phyloP scores from a whole-genome alignment of 1,139 yeast genomes.

The Chernovozyma sophiae-reginae region DNA sequence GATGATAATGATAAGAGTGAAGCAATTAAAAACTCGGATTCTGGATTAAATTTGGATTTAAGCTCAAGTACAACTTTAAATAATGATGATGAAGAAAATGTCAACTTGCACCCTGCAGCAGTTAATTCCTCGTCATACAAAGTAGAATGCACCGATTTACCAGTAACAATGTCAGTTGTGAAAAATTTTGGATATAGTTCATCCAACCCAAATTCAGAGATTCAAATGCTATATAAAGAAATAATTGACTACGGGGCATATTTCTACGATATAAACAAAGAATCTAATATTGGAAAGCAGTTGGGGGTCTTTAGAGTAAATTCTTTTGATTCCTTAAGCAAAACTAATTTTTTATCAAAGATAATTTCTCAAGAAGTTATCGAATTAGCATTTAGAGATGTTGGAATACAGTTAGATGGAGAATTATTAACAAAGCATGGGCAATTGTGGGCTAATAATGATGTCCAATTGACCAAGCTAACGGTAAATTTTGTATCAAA shows the following conservation, averaged over 20 bases:
- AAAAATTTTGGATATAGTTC: conserved; percentile 36
- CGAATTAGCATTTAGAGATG: conserved; percentile 53
- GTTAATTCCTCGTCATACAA: conserved; percentile 11
- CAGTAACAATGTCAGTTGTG: conserved; percentile 30
- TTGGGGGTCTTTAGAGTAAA: conserved; percentile 64
- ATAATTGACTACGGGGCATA: conserved; percentile 62
- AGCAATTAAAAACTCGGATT: conserved; percentile 4
- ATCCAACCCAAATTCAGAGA: conserved; percentile 36
- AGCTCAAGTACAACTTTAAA: not conserved
- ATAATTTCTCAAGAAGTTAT: conserved; percentile 60
- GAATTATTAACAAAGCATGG: conserved; percentile 52
- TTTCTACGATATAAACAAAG: conserved; percentile 48
- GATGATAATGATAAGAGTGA: conserved; percentile 6
- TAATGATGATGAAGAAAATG: conserved; percentile 3
- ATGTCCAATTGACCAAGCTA: conserved; percentile 42
- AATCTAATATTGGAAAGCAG: conserved; percentile 58
- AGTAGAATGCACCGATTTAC: conserved; percentile 28
- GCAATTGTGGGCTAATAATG: conserved; percentile 60
- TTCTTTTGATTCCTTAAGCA: conserved; percentile 62
- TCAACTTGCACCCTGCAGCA: not conserved
- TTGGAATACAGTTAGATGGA: conserved; percentile 33
- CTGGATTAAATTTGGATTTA: too few species aligned
- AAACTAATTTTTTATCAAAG: conserved; percentile 57
- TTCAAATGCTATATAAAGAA: conserved; percentile 38
- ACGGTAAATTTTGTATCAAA: conserved; percentile 35